Evolutionary conservation across 257 asterid species (phyloP), one percentile per base, ranked within the genome.

Genomic region (Thymus mandschuricus): DNA sequence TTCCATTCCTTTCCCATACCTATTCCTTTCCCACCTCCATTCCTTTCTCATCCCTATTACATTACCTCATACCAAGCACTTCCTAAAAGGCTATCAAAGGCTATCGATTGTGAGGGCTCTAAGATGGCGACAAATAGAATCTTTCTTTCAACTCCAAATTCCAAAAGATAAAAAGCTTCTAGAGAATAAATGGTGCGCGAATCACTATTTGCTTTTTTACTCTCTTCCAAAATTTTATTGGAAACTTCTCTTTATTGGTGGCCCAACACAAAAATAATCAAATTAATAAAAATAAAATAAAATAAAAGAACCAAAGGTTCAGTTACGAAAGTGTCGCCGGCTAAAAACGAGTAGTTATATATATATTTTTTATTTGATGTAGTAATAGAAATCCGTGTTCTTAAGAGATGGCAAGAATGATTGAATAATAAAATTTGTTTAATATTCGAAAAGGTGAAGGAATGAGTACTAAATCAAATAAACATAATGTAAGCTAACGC

Each of bases 61-160:
- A n/a, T n/a, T n/a, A n/a, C n/a, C n/a, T n/a, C n/a, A n/a, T n/a
- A n/a, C n/a, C n/a, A n/a, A n/a, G n/a, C n/a, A n/a, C n/a, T n/a
- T n/a, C n/a, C n/a, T n/a, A n/a, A n/a, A n/a, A n/a, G n/a, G n/a
- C n/a, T n/a, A n/a, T n/a, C n/a, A n/a, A 21, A 21, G 21, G 21
- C 21, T 21, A 0, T 21, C 21, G 21, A 0, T 21, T 21, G 21
- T 21, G 21, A 0, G 21, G 21, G 21, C 1, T 4, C 12, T n/a
- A 41, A n/a, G 57, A 69, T 28, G 65, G 33, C 21, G 59, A 43
- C 66, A 59, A 10, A 59, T 49, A 13, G 69, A 71, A 71, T 71
- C 52, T 62, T 50, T 61, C 33, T 27, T 27, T 38, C 55, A 13
- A 62, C 60, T 10, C 55, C 55, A n/a, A 13, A 62, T 51, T 10